Conservation (phyloP, 805 yeast species). For the Metschnikowia noctiluminum region DNA sequence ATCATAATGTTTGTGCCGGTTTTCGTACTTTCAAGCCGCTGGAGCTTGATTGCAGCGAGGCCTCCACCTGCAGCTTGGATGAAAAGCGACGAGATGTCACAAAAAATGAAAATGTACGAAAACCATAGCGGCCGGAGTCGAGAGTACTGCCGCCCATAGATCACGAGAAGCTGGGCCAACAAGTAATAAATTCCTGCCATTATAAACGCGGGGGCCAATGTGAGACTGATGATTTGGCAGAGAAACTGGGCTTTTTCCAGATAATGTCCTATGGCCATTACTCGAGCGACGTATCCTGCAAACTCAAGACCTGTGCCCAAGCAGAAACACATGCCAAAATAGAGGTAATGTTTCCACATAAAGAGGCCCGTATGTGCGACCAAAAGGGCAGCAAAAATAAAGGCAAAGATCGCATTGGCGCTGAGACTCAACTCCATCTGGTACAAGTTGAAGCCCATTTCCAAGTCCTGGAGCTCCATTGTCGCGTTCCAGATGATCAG, state of each 20-base stretch:
- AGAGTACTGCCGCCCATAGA: slow-evolving; percentile 48
- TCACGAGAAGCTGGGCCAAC: slow-evolving; percentile 61
- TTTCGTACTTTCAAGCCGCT: slow-evolving; percentile 24
- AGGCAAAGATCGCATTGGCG: slow-evolving; percentile 15
- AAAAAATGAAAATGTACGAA: slow-evolving; percentile 59
- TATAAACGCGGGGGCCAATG: slow-evolving; percentile 78
- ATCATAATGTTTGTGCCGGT: slow-evolving; percentile 68
- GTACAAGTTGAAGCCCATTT: slow-evolving; percentile 19
- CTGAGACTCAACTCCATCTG: slow-evolving; percentile 15
- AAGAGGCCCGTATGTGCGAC: slow-evolving; percentile 26
- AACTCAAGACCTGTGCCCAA: slow-evolving; percentile 59
- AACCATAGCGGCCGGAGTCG: slow-evolving; percentile 54
- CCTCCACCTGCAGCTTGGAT: slow-evolving; percentile 34
- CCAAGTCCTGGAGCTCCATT: slow-evolving; percentile 20
- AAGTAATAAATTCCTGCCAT: slow-evolving; percentile 81
- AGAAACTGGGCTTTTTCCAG: slow-evolving; percentile 40
- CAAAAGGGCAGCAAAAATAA: slow-evolving; percentile 15
- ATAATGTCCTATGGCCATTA: slow-evolving; percentile 35
- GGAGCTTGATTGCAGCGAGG: slow-evolving; percentile 20
- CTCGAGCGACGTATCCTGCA: slow-evolving; percentile 65
- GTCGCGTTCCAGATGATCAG: slow-evolving; percentile 19
- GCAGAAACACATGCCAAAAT: slow-evolving; percentile 59
- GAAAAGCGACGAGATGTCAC: slow-evolving; percentile 55
- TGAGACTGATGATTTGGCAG: slow-evolving; percentile 64
- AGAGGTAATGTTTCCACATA: slow-evolving; percentile 51